Evolutionary conservation across 257 asterid species (phyloP), one percentile per base, ranked within the genome.

Genomic region (Nyctanthes arbortristis): DNA sequence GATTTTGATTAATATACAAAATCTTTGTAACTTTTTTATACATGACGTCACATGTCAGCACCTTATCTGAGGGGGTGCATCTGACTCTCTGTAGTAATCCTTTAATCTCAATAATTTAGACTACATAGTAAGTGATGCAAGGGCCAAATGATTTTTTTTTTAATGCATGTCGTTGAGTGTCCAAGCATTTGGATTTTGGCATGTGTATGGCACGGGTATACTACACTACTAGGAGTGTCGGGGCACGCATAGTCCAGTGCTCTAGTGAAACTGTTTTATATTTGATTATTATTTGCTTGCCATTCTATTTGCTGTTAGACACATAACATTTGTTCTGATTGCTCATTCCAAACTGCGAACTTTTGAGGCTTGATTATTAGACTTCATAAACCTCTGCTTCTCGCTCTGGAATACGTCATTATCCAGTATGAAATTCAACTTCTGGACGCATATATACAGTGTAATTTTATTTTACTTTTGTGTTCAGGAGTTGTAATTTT

Each of bases 401-500:
- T 18, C 13, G 58, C 28, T 20, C 29, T 49, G 22, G 33, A 63
- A 63, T 62, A 7, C 35, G 47, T 63, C 34, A 34, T 35, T 25
- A 34, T 36, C 54, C 16, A 3, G 22, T 22, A 33, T 34, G 33
- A n/a, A 34, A 63, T 62, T 13, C 49, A 20, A 20, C 22, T 13
- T 22, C 45, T 36, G 52, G 13, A 9, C 24, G n/a, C 16, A 29
- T 30, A 24, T 20, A 52, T 6, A n/a, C 72, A 49, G 31, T 65
- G 30, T 27, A 34, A 13, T 25, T 30, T 11, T 55, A 14, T 58
- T 52, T 55, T 25, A 56, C 33, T 5, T 43, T 63, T 37, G 3
- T 35, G 7, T 62, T 67, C 35, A 25, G 63, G 32, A 28, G 33
- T 43, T 63, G 16, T 66, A 56, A 34, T 63, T 39, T 64, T 31